Percentiles rank a stretch among this genome's conserved stretches.
phyloP scores from a whole-genome alignment of 768 basidiomycete genomes.

The Lentinula raphanica region DNA sequence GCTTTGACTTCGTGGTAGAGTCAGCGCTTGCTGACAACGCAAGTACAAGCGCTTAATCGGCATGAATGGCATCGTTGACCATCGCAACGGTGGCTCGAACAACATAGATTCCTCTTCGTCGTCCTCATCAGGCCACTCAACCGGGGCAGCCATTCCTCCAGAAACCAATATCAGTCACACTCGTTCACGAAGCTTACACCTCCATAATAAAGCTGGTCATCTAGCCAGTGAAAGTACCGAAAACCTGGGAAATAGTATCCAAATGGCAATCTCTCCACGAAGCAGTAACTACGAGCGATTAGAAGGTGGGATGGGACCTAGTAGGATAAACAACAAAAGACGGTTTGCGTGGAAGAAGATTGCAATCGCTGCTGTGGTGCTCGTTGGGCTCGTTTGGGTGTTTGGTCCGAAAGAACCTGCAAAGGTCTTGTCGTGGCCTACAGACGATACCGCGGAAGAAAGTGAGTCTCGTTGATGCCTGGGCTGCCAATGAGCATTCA shows the following conservation, averaged over 20 bases:
- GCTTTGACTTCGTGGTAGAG: no score
- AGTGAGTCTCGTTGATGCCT: constrained; percentile 13
- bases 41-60: background rate
- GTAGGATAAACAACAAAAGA: constrained; percentile 22
- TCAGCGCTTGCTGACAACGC: background rate
- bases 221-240: background rate
- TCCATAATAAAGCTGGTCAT: background rate
- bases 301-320: constrained; percentile 55
- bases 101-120: background rate
- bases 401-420: constrained; percentile 45
- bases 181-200: constrained; percentile 3
- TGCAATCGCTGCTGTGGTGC: constrained; percentile 48
- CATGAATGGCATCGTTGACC: background rate
- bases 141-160: background rate
- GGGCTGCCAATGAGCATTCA: background rate
- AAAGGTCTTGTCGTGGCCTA: constrained; percentile 17
- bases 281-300: constrained; percentile 53
- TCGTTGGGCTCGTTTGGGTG: constrained; percentile 62
- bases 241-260: background rate
- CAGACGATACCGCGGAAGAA: constrained; percentile 19
- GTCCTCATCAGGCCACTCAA: background rate
- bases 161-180: background rate
- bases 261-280: constrained; percentile 24
- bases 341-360: constrained; percentile 63
- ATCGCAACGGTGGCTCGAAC: background rate